Evolutionary conservation across 78 protist genomes (phyloP), one percentile per base, ranked within the genome.

Genomic region (Monocercomonoides exilis): DNA sequence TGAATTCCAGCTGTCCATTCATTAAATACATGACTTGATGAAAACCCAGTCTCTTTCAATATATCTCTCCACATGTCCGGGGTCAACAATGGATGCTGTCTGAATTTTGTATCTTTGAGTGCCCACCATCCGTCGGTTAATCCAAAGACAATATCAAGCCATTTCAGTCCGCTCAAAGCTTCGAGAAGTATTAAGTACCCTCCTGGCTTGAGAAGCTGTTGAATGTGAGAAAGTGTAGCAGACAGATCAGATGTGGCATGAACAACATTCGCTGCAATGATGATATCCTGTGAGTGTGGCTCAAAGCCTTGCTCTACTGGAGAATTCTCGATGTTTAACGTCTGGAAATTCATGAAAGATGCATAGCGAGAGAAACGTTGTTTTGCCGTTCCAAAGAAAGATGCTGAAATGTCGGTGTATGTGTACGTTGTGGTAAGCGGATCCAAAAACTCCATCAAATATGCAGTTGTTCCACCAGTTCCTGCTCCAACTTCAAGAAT

Each of bases 101-200:
- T 33, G 43, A 79, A 21, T 33, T 6, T 41, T 29, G 11, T 29
- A 21, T 79, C 82, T 32, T 6, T 21, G 6, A 79, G 6, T 6
- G 45, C 5, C 82, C 82, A 79, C 82, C 82, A 79, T 33, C 82
- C 82, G 45, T 79, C 36, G 82, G 82, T 79, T 41, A 21, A 33
- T 5, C 82, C 82, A 79, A 79, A 79, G 82, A 79, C 82, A 32
- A 6, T 6, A 6, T 79, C 82, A 41, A 79, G 43, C 82, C 82
- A 79, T 5, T 21, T 5, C 45, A 6, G 11, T 5, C 5, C 82
- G 11, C 5, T 29, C 45, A 79, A 4, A 21, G 21, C 82, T 21
- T 79, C 82, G 82, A 79, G 82, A 41, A 6, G 21, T 29, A 79
- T 79, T 33, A 79, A 4, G 11, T 29, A 32, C 5, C 82, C 82